Evolutionary conservation across 768 basidiomycete genomes (phyloP), one percentile per base, ranked within the genome.

Genomic region (Podaxis sp.): DNA sequence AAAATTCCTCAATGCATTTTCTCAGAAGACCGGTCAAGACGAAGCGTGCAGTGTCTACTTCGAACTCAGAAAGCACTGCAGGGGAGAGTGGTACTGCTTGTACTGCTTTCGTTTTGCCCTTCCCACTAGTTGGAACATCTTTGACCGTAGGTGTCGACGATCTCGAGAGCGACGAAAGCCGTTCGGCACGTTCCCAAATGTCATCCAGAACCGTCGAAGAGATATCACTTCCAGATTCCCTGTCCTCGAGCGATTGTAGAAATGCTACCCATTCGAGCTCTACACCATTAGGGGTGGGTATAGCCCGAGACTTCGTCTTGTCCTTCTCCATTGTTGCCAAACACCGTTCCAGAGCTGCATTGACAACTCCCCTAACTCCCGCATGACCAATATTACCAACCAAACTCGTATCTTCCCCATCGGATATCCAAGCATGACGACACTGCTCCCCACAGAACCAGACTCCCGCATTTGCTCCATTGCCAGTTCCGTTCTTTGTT

Each of bases 391-490:
- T 26, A 30, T 50, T 48, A 53, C 37, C 44, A 20, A 15, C 49
- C 26, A 24, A 17, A 17, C 3, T 30, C 40, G 20, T 49, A 24
- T 64, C 66, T 40, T 66, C 63, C 8, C 64, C 67, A 33, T 77
- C 78, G 8, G 48, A 64, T 33, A 78, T 66, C 83, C 85, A 88
- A 4, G 24, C 62, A 44, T 75, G 70, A 60, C 76, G 77, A 69
- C 88, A 89, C 8, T 59, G 63, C 10, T 76, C 76, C 41, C 76
- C 78, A 70, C 88, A 90, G 68, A 89, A 89, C 79, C 81, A 86
- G 5, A 82, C 75, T 0, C 84, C 82, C 10, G 76, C 71, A 22
- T 73, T 76, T 15, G 62, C 63, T 26, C 60, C 60, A 28, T 53
- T 63, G 1, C 68, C 66, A 11, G 60, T 57, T 8, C 64, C 55